Percentiles rank a stretch among this genome's conserved stretches.
These are phyloP conservation scores for Echinochloa phyllopogon DNA, from an alignment of 176 grass and related monocot species.

Conservation along the genomic window DNA sequence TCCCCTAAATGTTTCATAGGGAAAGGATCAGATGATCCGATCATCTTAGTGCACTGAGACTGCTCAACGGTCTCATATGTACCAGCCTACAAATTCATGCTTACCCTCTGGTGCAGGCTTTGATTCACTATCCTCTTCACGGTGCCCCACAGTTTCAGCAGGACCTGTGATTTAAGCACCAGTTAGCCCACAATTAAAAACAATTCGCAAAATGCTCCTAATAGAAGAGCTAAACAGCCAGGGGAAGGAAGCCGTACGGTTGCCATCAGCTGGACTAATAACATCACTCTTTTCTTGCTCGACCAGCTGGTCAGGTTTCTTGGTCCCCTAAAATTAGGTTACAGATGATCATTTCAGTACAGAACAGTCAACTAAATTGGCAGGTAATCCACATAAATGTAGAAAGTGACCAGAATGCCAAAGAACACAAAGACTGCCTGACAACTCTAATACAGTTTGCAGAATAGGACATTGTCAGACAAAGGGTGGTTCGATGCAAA, in stretches of 20 bases:
- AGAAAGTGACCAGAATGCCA: not conserved
- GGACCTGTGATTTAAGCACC: constrained; percentile 52
- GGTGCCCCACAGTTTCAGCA: constrained; percentile 45
- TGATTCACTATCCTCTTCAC: constrained; percentile 61
- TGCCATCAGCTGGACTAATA: constrained; percentile 64
- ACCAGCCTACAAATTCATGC: constrained; percentile 72
- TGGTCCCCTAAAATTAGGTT: constrained; percentile 53
- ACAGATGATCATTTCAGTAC: constrained; percentile 27
- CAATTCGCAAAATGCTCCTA: not conserved
- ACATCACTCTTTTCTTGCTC: constrained; percentile 93
- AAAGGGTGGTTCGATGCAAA: not conserved
- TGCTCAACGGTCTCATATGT: constrained; percentile 46
- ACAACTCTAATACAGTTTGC: not conserved
- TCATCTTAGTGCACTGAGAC: constrained; percentile 54
- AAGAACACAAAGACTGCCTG: not conserved
- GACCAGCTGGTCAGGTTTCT: constrained; percentile 49
- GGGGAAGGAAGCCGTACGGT: constrained; percentile 38
- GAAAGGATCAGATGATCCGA: constrained; percentile 71
- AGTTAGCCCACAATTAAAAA: constrained; percentile 22
- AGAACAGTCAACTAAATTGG: not conserved
- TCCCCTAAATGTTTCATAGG: constrained; percentile 78
- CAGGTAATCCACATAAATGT: not conserved
- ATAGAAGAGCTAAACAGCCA: not conserved
- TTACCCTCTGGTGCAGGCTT: constrained; percentile 86
- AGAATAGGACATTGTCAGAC: not conserved